Conservation (phyloP, 805 yeast species). For the Yamadazyma insecticola region DNA sequence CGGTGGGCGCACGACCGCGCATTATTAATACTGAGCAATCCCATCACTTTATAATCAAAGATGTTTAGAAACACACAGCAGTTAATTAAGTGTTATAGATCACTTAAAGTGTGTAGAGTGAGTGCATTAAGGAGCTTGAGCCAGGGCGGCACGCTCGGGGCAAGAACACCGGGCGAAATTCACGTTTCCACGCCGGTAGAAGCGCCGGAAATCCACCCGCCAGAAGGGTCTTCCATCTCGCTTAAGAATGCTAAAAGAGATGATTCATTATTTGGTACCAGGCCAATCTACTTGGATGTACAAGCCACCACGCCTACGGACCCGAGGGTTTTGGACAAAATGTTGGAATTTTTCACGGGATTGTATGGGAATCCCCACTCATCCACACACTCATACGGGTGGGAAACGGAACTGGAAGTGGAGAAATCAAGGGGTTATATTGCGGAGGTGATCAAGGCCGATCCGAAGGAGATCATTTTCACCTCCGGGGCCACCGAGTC, state of each 20-base stretch:
- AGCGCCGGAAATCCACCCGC: slow-evolving; percentile 26
- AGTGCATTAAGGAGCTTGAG: too few relatives aligned
- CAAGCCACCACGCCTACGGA: slow-evolving; percentile 99
- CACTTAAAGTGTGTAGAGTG: too few relatives aligned
- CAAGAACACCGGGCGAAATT: slow-evolving; percentile 12
- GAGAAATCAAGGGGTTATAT: slow-evolving; percentile 81
- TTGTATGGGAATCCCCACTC: slow-evolving; percentile 97
- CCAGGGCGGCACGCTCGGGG: background rate
- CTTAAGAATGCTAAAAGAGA: slow-evolving; percentile 44
- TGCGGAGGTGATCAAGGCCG: slow-evolving; percentile 84
- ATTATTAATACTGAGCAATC: too few relatives aligned
- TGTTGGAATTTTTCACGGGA: slow-evolving; percentile 85
- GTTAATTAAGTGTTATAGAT: too few relatives aligned
- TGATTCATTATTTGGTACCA: slow-evolving; percentile 51
- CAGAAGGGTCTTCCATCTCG: slow-evolving; percentile 43
- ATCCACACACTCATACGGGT: slow-evolving; percentile 93
- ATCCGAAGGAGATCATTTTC: slow-evolving; percentile 93
- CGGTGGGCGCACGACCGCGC: too few relatives aligned
- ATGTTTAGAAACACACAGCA: too few relatives aligned
- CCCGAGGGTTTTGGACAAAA: slow-evolving; percentile 88
- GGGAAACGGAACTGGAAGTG: slow-evolving; percentile 95
- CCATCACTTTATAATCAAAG: too few relatives aligned
- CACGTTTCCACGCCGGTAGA: slow-evolving; percentile 17
- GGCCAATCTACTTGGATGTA: slow-evolving; percentile 95
- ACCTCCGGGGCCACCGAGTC: slow-evolving; percentile 98